A percentile compares a stretch with the other conserved stretches of the same genome.
Conservation (phyloP, 1,139 yeast genomes). For the Chernovozyma aurita region DNA sequence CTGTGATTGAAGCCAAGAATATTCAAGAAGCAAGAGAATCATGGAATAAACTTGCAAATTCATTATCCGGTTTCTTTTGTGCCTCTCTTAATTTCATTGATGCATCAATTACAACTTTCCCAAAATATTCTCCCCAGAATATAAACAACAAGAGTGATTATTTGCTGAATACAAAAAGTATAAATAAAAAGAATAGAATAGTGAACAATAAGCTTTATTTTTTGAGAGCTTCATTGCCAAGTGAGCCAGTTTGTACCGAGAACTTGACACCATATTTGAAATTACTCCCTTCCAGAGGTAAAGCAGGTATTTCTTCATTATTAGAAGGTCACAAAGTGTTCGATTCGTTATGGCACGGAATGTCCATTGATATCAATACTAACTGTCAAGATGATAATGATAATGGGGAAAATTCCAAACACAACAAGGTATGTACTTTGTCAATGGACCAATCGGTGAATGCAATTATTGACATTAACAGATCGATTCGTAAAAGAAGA, state of each 20-base stretch:
- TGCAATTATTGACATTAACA: constrained; percentile 68
- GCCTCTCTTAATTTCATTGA: constrained; percentile 92
- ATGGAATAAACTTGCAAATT: constrained; percentile 73
- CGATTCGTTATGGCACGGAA: constrained; percentile 91
- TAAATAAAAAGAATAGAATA: no score
- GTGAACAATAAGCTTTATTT: constrained; percentile 51
- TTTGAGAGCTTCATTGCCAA: constrained; percentile 83
- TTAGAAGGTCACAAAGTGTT: constrained; percentile 95
- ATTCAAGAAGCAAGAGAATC: constrained; percentile 51
- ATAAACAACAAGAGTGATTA: constrained; percentile 7
- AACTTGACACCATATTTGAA: constrained; percentile 91
- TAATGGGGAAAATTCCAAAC: no score
- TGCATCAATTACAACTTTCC: constrained; percentile 71
- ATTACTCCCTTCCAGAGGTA: constrained; percentile 87
- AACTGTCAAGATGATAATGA: constrained; percentile 35
- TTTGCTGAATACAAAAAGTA: constrained; percentile 19
- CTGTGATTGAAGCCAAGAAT: constrained; percentile 65
- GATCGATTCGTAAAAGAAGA: constrained; percentile 54
- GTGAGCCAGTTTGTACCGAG: constrained; percentile 96
- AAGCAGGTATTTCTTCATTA: constrained; percentile 80
- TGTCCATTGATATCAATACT: constrained; percentile 81
- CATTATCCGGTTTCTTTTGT: constrained; percentile 88
- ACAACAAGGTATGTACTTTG: constrained; percentile 38
- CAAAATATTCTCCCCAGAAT: constrained; percentile 27
- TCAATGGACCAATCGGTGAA: constrained; percentile 68